These are phyloP conservation scores for Komagataella kurtzmanii DNA, from an alignment of 805 yeast species.

Conservation along the genomic window DNA sequence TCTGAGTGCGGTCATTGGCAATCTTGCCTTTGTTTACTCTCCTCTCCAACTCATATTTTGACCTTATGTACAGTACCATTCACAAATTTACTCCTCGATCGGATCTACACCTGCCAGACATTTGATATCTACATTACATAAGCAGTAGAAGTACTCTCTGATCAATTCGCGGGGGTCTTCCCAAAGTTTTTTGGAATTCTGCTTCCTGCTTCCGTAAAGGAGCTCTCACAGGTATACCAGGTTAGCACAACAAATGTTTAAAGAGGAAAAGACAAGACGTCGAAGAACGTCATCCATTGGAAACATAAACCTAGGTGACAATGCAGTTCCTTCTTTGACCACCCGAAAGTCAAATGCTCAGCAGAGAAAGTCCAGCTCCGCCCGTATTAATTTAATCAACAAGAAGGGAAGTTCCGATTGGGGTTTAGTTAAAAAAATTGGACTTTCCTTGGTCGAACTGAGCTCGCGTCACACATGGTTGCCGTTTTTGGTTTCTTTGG, in stretches of 20 bases:
- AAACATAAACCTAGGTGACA: slow-evolving; percentile 62
- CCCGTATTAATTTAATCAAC: slow-evolving; percentile 14
- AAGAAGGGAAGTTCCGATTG: slow-evolving; percentile 26
- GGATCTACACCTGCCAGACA: neutral
- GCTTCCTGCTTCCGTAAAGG: neutral
- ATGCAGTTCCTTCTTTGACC: slow-evolving; percentile 48
- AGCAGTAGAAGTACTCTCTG: no score
- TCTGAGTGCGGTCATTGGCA: neutral
- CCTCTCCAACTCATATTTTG: no score
- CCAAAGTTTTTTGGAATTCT: neutral
- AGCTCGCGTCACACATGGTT: slow-evolving; percentile 59
- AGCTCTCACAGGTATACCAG: neutral
- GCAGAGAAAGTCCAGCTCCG: slow-evolving; percentile 24
- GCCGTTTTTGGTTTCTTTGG: slow-evolving; percentile 40
- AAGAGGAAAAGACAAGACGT: slow-evolving; percentile 7
- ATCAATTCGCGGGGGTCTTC: neutral
- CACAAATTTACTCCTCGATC: neutral
- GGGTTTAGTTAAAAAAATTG: slow-evolving; percentile 42
- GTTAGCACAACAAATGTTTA: neutral
- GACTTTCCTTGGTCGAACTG: slow-evolving; percentile 46
- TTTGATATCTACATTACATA: neutral
- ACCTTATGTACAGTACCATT: no score
- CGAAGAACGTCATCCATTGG: slow-evolving; percentile 66
- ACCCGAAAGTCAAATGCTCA: slow-evolving; percentile 43
- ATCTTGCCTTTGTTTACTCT: neutral